These are phyloP conservation scores for Apophysomyces trapeziformis DNA, from an alignment of 371 early-diverging fungal species.

Conservation along the genomic window DNA sequence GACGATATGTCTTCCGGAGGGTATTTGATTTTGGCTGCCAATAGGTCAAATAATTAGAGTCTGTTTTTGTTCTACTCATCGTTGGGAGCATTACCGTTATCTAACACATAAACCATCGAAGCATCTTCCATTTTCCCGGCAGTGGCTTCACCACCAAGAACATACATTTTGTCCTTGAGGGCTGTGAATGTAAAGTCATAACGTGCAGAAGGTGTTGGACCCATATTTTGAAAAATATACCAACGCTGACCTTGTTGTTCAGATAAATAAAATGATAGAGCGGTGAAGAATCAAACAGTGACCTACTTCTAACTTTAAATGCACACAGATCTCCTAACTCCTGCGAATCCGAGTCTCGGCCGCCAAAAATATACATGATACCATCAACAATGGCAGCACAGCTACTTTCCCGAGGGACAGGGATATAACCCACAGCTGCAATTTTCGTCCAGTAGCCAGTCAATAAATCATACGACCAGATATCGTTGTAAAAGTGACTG, in stretches of 20 bases:
- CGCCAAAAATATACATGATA: constrained; percentile 79
- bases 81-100: constrained; percentile 49
- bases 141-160: constrained; percentile 67
- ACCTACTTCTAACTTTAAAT: constrained; percentile 68
- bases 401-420: constrained; percentile 70
- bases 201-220: constrained; percentile 70
- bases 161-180: constrained; percentile 65
- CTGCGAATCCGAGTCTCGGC: constrained; percentile 61
- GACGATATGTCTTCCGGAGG: constrained; percentile 52
- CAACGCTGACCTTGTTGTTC: constrained; percentile 60
- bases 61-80: neutral
- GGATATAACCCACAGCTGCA: constrained; percentile 68
- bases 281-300: neutral
- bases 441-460: constrained; percentile 63
- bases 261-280: neutral
- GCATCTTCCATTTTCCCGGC: constrained; percentile 56
- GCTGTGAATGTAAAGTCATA: constrained; percentile 67
- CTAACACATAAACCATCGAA: constrained; percentile 60
- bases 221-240: constrained; percentile 78
- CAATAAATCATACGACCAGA: constrained; percentile 73
- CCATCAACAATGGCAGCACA: constrained; percentile 73
- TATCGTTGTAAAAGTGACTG: constrained; percentile 70
- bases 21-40: constrained; percentile 68
- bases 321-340: constrained; percentile 74
- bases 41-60: neutral